These are phyloP conservation scores for Aspergillus proliferans DNA, from an alignment of 2,329 filamentous ascomycete species.

Conservation along the genomic window DNA sequence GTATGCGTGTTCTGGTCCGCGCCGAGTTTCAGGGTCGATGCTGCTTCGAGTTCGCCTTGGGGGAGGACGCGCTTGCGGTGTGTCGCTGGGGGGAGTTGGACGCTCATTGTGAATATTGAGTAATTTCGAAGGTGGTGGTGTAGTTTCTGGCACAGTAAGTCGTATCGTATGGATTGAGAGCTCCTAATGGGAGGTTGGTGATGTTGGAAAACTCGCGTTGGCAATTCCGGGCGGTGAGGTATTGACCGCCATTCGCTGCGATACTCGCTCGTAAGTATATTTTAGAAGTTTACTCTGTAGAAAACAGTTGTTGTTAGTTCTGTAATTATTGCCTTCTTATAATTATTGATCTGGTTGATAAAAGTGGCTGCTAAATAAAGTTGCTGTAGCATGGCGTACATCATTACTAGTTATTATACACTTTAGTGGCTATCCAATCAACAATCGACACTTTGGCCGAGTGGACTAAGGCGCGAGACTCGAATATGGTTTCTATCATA, in stretches of 20 bases:
- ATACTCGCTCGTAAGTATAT: not conserved
- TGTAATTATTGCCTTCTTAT: too few relatives aligned
- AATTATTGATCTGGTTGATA: too few relatives aligned
- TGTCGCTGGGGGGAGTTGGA: slow-evolving; percentile 30
- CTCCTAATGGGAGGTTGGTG: slow-evolving; percentile 3
- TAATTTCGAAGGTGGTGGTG: not conserved
- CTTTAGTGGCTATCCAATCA: not conserved
- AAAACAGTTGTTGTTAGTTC: too few relatives aligned
- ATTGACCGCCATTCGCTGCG: not conserved
- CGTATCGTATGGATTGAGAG: not conserved
- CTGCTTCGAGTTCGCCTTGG: slow-evolving; percentile 73
- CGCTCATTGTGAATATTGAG: slow-evolving; percentile 10
- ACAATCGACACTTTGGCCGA: not conserved
- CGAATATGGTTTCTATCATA: not conserved
- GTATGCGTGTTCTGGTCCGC: slow-evolving; percentile 91
- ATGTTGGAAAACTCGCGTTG: slow-evolving; percentile 11
- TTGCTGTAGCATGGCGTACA: too few relatives aligned
- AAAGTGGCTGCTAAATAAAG: too few relatives aligned
- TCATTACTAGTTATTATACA: accelerated
- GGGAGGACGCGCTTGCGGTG: slow-evolving; percentile 38
- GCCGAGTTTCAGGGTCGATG: slow-evolving; percentile 73
- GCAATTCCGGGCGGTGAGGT: slow-evolving; percentile 19
- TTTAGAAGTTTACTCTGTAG: too few relatives aligned
- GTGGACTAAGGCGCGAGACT: not conserved
- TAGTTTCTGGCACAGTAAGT: not conserved